Base-by-base conservation (phyloP, 176 grass and related monocot species). In the Luzula sylvatica region DNA sequence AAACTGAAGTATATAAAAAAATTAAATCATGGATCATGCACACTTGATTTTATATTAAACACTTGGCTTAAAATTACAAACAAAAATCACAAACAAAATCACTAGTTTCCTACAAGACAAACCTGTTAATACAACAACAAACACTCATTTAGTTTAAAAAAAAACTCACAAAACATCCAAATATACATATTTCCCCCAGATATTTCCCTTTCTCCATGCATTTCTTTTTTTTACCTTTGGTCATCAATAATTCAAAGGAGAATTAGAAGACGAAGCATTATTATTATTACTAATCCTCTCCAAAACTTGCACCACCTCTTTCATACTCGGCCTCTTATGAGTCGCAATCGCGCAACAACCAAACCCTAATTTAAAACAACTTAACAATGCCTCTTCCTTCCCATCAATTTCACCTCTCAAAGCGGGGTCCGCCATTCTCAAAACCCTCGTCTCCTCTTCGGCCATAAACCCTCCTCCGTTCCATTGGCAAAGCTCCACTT, bases 401-500 rank as follows among this genome's bases (percentile, higher is more conserved):
- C 69, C 75, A 3, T 74, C 85, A 14, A 67, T 68, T 68, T 87
- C 93, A 39, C 69, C 61, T 14, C 93, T 67, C 42, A 99, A 43
- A 19, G 86, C 54, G 8, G 82, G 86, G 48, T 99, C 93, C 8
- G 78, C 78, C 86, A 99, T 92, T 22, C 93, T 60, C 24, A 92
- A 70, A 53, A 80, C 58, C 14, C 93, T 77, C 19, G 67, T 73
- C 11, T 50, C 68, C 66, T 99, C 86, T 48, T 81, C 82, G 5
- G 20, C 59, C 12, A 70, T 72, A n/a, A 76, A 68, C 38, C 72
- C 78, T 35, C 7, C 5, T n/a, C 71, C 72, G 32, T 87, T 80
- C 82, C 82, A 99, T 26, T 92, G 86, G 58, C 78, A 90, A 0
- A 99, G 73, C 72, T 99, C 93, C 60, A 87, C 82, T 62, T 99